phyloP scores from a whole-genome alignment of 805 yeast genomes.

The Torulaspora maleeae region DNA sequence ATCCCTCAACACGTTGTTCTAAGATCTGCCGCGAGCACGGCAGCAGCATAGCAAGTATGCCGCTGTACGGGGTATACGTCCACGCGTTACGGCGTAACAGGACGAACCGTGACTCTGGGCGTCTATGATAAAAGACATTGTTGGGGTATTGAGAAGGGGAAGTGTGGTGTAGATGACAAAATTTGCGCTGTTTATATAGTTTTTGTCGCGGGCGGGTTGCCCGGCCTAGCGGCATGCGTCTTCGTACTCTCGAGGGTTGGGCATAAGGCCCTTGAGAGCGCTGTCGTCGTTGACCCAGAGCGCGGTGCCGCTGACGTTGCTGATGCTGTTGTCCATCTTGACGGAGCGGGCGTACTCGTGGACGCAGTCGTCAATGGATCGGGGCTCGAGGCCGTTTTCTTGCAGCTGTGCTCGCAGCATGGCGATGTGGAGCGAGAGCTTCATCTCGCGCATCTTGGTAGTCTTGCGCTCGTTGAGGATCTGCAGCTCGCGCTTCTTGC shows the following conservation, averaged over 20 bases:
- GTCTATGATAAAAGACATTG: conserved; percentile 54
- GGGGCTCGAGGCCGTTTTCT: conserved; percentile 57
- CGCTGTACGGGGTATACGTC: conserved; percentile 23
- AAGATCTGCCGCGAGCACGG: conserved; percentile 95
- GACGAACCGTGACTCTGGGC: conserved; percentile 61
- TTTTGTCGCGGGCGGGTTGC: not conserved
- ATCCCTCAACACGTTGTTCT: conserved; percentile 40
- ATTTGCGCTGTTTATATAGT: conserved; percentile 26
- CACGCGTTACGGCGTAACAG: conserved; percentile 29
- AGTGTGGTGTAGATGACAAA: not conserved
- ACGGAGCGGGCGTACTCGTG: conserved; percentile 54
- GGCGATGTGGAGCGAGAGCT: conserved; percentile 65
- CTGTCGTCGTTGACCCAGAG: conserved; percentile 52
- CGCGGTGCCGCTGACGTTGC: conserved; percentile 49
- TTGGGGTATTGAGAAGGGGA: conserved; percentile 27
- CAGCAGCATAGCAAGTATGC: conserved; percentile 23
- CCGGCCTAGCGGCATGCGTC: not conserved
- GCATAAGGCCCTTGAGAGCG: conserved; percentile 47
- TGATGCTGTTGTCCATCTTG: conserved; percentile 52
- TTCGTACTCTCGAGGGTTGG: conserved; percentile 60
- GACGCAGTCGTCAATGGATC: conserved; percentile 48
- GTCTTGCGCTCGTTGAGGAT: conserved; percentile 49
- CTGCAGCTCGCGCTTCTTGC: conserved; percentile 50
- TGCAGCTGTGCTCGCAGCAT: conserved; percentile 55
- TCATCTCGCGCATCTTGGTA: conserved; percentile 46